Base-by-base conservation (phyloP, 106 monocot species). In the Gastrodia elata region DNA sequence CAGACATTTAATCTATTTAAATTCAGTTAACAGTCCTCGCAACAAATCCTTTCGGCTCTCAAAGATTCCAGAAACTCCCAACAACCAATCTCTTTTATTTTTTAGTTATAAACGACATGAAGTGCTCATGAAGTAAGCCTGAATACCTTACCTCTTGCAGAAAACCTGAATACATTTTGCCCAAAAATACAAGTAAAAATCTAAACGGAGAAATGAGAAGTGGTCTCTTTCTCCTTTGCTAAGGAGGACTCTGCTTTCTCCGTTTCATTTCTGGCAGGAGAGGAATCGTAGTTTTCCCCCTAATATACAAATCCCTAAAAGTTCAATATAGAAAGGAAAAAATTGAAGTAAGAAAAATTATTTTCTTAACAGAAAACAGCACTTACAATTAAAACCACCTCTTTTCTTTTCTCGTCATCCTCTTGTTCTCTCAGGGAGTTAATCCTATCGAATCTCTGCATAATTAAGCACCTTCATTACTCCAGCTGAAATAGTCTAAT, bases 331-430 rank as follows among this genome's bases (percentile, higher is more conserved):
- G 1, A 24, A 32, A 13, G 13, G 13, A 0, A 33, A 11, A 30
- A 2, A 10, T 32, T 33, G 28, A 8, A 61, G n/a, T 25, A 58
- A 58, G 24, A 25, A 27, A 8, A 58, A 3, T n/a, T n/a, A n/a
- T n/a, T n/a, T n/a, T n/a, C n/a, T n/a, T n/a, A n/a, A n/a, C 25
- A 25, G 27, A 61, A 32, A 61, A 61, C 61, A 61, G 32, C 13
- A 61, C 32, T 77, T 74, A 68, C 82, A 73, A 77, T 41, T 55
- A 65, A 55, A 32, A 72, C 67, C 11, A 25, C 2, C 61, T 74
- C 77, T 42, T 20, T 73, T 32, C 58, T 80, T 70, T 49, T 82
- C 58, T 73, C 77, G 33, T 73, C 32, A 34, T 73, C 32, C 39
- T 77, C 82, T 41, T 68, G 55, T 7, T 20, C 49, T 69, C 77